A percentile compares a stretch with the other conserved stretches of the same genome.
Evolutionary conservation across 257 asterid species (phyloP).

Genomic region (Paulownia fortunei): DNA sequence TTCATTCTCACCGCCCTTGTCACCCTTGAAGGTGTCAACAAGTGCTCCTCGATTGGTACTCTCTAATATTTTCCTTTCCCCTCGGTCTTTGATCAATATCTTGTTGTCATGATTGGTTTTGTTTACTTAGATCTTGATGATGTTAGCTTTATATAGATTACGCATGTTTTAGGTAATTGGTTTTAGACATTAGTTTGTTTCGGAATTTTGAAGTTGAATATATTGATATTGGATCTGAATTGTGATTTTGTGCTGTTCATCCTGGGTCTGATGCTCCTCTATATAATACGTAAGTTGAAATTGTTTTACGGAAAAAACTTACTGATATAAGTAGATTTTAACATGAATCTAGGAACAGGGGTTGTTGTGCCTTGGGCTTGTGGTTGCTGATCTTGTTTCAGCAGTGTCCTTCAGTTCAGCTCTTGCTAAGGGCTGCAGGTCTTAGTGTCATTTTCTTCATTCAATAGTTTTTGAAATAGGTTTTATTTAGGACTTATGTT

Average conservation of each 20-base stretch:
- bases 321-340: neutral
- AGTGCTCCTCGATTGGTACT: conserved; percentile 96
- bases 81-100: conserved; percentile 11
- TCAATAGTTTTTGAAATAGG: neutral
- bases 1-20: conserved; percentile 94
- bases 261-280: neutral
- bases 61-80: conserved; percentile 22
- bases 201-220: conserved; percentile 15
- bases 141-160: neutral
- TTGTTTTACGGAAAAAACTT: neutral
- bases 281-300: neutral
- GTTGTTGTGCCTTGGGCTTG: neutral
- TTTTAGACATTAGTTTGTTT: conserved; percentile 10
- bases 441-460: conserved; percentile 2
- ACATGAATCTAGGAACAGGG: conserved; percentile 24
- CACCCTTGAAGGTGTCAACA: conserved; percentile 99
- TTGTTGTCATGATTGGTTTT: conserved; percentile 20
- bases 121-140: conserved; percentile 16
- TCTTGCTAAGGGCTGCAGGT: conserved; percentile 5
- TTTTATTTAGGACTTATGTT: neutral
- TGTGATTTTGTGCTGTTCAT: conserved; percentile 22
- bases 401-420: conserved; percentile 1
- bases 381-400: conserved; percentile 20
- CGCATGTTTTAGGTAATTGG: neutral
- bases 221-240: conserved; percentile 34